Evolutionary conservation across 1,139 yeast genomes (phyloP), one percentile per base, ranked within the genome.

Genomic region (Citeromyces hawaiiensis): DNA sequence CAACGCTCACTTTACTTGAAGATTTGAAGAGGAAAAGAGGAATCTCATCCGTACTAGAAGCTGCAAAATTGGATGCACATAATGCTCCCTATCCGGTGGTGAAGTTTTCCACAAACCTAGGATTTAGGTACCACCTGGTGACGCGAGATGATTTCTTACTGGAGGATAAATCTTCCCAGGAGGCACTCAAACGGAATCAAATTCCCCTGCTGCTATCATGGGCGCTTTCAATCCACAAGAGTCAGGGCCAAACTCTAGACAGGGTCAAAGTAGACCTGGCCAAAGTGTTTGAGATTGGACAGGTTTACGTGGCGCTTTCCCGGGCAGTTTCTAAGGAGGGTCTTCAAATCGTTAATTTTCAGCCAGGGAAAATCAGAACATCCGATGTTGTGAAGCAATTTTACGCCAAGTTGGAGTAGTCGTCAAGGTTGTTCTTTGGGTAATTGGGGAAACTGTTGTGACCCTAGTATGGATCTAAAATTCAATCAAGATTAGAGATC

Each of bases 201-300:
- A 54, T 91, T 2, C 99, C 99, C 0, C 61, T 91, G 39, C 80
- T 87, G 50, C 63, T 88, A 14, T 95, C 98, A 0, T 91, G 97
- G 96, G 88, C 98, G 0, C 60, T 91, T 35, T 86, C 96, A 0
- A 88, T 91, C 39, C 99, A 91, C 56, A 91, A 91, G 59, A 80
- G 96, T 0, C 98, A 91, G 55, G 98, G 98, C 2, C 98, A 93
- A 56, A 88, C 98, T 0, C 61, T 91, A 38, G 81, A 82, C 2
- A 72, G 74, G 47, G 95, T 86, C 2, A 74, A 74, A 48, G 95
- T 91, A 4, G 95, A 93, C 56, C 64, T 91, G 45, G 65, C 70
- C 32, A 66, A 68, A 43, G 78, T 83, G 0, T 91, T 91, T 58
- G 98, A 88, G 53, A 81, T 76, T 45, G 98, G 98, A 0, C 98